phyloP scores from a whole-genome alignment of 352 stramenopile species.

The Aphanomyces cochlioides region DNA sequence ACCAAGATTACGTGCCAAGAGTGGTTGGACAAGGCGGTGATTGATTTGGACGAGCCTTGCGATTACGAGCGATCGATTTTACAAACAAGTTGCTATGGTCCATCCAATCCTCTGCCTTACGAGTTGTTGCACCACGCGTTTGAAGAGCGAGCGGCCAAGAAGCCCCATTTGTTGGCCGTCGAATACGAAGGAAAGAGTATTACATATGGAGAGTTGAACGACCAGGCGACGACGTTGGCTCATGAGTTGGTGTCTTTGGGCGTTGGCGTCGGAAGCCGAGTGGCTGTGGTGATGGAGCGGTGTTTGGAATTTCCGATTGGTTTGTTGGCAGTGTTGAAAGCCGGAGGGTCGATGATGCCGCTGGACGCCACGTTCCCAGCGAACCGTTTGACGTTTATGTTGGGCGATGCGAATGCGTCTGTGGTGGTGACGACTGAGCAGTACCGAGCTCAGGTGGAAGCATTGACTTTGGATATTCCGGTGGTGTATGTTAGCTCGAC shows the following conservation, averaged over 20 bases:
- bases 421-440: background rate
- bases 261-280: background rate
- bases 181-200: slow-evolving; percentile 31
- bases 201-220: slow-evolving; percentile 38
- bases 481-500: too few species aligned
- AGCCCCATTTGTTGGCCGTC: slow-evolving; percentile 31
- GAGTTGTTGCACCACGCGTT: slow-evolving; percentile 8
- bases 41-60: background rate
- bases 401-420: background rate
- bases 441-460: background rate
- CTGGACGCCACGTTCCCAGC: background rate
- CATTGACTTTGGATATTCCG: too few species aligned
- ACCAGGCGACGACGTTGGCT: background rate
- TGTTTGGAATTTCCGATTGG: slow-evolving; percentile 6
- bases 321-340: background rate
- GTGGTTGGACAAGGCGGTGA: too few species aligned
- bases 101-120: background rate
- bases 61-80: background rate
- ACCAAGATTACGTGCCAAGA: background rate
- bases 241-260: background rate
- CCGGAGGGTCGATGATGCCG: background rate
- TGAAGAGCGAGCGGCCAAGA: slow-evolving; percentile 4
- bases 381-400: background rate
- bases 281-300: background rate
- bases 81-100: background rate